phyloP scores from a whole-genome alignment of 768 basidiomycete genomes.

The Lactarius hatsudake region DNA sequence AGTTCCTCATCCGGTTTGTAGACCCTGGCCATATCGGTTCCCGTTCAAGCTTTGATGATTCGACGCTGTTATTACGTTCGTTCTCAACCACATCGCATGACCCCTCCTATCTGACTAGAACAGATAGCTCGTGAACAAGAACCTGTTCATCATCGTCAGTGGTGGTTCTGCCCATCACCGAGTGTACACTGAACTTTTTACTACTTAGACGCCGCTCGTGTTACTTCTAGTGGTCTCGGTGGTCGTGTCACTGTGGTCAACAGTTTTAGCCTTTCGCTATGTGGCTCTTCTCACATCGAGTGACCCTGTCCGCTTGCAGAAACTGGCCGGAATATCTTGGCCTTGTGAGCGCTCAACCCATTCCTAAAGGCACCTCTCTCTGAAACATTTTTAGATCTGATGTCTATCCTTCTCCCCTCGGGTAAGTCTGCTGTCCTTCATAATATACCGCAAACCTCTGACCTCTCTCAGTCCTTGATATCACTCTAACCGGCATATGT shows the following conservation, averaged over 20 bases:
- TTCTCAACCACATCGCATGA: neutral
- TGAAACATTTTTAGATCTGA: neutral
- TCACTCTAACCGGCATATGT: neutral
- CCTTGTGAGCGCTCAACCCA: slow-evolving; percentile 3
- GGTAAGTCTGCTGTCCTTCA: neutral
- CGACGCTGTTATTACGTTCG: slow-evolving; percentile 19
- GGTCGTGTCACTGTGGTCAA: neutral
- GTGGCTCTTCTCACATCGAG: no score
- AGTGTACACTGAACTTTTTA: neutral
- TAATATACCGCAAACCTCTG: neutral
- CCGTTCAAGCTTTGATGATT: slow-evolving; percentile 18
- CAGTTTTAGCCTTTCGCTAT: neutral
- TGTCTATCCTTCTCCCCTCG: neutral
- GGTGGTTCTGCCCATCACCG: neutral
- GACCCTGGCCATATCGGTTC: slow-evolving; percentile 5
- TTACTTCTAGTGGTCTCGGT: slow-evolving; percentile 4
- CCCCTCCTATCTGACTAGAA: neutral
- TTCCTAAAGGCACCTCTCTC: neutral
- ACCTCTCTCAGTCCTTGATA: neutral
- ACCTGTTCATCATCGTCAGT: slow-evolving; percentile 15
- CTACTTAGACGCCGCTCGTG: slow-evolving; percentile 8
- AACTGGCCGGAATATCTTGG: neutral
- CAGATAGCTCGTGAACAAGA: slow-evolving; percentile 6
- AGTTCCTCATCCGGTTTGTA: neutral
- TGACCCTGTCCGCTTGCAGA: neutral